Conservation (phyloP, 2,329 filamentous ascomycete genomes). For the Hypomyces rosellus region DNA sequence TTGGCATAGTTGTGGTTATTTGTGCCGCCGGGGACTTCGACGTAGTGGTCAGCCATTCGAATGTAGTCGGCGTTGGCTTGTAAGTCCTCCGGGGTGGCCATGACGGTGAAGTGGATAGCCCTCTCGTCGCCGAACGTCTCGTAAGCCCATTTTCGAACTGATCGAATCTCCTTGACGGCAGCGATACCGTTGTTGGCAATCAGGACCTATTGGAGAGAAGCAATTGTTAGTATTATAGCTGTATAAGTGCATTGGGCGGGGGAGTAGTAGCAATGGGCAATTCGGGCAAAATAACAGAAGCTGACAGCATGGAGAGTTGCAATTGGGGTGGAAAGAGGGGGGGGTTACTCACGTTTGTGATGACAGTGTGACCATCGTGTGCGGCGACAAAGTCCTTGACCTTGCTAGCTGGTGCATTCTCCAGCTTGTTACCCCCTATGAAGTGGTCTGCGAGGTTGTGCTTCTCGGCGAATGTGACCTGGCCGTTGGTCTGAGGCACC, state of each 20-base stretch:
- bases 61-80: constrained; percentile 98
- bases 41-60: constrained; percentile 98
- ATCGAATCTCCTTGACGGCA: constrained; percentile 98
- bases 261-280: no score
- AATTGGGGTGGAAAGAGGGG: not conserved
- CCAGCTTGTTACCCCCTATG: constrained; percentile 87
- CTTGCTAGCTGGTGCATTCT: constrained; percentile 71
- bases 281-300: no score
- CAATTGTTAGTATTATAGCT: no score
- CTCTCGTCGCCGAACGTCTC: constrained; percentile 98
- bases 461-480: constrained; percentile 68
- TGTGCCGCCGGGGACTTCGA: constrained; percentile 95
- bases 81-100: constrained; percentile 98
- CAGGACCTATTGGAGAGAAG: constrained; percentile 58
- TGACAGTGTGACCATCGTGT: constrained; percentile 93
- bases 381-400: constrained; percentile 94
- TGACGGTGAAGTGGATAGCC: constrained; percentile 98
- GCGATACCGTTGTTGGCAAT: constrained; percentile 99
- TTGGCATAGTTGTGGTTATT: constrained; percentile 99
- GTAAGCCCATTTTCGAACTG: constrained; percentile 99
- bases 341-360: constrained; percentile 72
- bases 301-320: not conserved
- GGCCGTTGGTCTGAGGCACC: constrained; percentile 50
- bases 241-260: no score
- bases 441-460: constrained; percentile 86